Evolutionary conservation across 768 basidiomycete genomes (phyloP), one percentile per base, ranked within the genome.

Genomic region (Mycena rebaudengoi): DNA sequence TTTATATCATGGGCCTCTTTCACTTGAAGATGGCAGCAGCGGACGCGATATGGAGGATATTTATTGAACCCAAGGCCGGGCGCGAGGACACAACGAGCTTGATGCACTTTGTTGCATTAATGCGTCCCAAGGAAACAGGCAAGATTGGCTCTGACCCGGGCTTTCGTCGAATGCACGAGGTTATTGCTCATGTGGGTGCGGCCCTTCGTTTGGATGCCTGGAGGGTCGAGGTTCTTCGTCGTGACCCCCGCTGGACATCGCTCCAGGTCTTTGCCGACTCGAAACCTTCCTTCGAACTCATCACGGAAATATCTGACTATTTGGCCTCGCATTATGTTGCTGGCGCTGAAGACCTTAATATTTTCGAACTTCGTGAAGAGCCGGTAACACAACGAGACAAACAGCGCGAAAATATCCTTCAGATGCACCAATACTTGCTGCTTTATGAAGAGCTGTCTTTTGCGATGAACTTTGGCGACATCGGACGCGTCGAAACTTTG

Each of bases 371-470:
- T n/a, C 41, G 37, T 1, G 11, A 26, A 1, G 35, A 59, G 23
- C 28, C 52, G 4, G 23, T 25, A 13, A 26, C 7, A 1, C 59
- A 66, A 8, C 60, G 75, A 5, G 80, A 83, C 62, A 16, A 73
- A 33, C 71, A 76, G 16, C 57, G 65, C 13, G 76, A 80, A 60
- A 83, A 84, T 55, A 48, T 56, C 0, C 33, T 78, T 10, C 56
- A 81, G 0, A 28, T 65, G 2, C 70, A 81, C 13, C 62, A 78
- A 28, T 78, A 80, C 26, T 69, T 78, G 10, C 43, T 82, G 1
- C 72, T 83, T 0, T 84, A 85, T 53, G 76, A 80, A 37, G 82
- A 83, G 44, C 52, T 80, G 1, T 67, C 69, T 0, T 71, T 76
- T 62, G 70, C 73, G 0, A 76, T 79, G 72, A 79, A 78, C 28